Base-by-base conservation (phyloP, 2,329 filamentous ascomycete species). In the Aspergillus quadrilineatus region DNA sequence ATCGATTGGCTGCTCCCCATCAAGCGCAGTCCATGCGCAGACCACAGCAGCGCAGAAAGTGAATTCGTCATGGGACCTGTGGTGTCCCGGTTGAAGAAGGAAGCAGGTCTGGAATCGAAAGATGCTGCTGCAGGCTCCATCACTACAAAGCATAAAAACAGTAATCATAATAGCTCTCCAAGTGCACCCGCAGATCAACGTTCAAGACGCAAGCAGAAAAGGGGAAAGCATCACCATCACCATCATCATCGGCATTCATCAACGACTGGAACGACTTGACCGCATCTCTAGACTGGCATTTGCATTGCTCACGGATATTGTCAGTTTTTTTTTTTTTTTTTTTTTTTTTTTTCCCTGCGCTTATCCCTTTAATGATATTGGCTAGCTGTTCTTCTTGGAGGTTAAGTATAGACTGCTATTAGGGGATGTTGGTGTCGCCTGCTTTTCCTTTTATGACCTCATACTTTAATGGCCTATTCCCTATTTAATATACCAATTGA, bases 1-100 rank as follows among this genome's bases (percentile, higher is more conserved):
- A 59, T 87, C 12, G 89, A 96, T 58, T 97, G 92, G 92, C 68
- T 96, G 10, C 74, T 96, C 1, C 93, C 93, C 0, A 71, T 96
- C 34, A 84, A 80, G 55, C 80, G 83, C 57, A 91, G 89, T 4
- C 93, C 93, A 0, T 93, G 89, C 70, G 82, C 82, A 50, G 82
- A 83, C 52, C 89, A 92, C 65, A 85, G 85, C 46, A 82, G 79
- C 62, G 78, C 79, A 57, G 80, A 83, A 59, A 87, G 89, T 65
- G 84, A 89, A 56, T 95, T 89, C 68, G 79, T 82, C 12, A 77
- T 89, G 65, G 89, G 89, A 0, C 81, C 81, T 4, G 77, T 85
- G 3, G 79, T 93, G 3, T 74, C 82, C 30, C 69, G 79, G 29
- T 67, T 90, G 54, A 83, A 81, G 63, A 73, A 68, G 46, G 73